Conservation (phyloP, 306 rosid species). For the Vigna angularis region DNA sequence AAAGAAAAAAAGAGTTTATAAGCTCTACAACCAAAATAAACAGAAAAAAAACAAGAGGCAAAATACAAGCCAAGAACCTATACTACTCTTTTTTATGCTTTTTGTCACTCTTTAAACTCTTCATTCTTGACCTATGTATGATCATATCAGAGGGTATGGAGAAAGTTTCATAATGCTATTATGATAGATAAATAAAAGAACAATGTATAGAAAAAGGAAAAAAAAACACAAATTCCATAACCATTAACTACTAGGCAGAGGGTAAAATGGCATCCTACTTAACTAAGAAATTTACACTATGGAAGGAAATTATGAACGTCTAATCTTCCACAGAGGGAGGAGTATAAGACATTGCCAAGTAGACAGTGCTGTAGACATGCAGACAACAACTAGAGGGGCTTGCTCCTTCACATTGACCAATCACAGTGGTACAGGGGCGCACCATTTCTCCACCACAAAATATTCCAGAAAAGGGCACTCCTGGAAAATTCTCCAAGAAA, state of each 20-base stretch:
- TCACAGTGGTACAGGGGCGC: constrained; percentile 53
- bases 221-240: not conserved
- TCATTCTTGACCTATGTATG: too few relatives aligned
- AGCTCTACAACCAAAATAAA: too few relatives aligned
- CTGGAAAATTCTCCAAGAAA: constrained; percentile 63
- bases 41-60: too few relatives aligned
- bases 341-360: constrained; percentile 65
- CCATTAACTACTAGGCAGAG: not conserved
- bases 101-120: too few relatives aligned
- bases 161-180: not conserved
- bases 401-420: constrained; percentile 49
- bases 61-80: too few relatives aligned
- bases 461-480: constrained; percentile 69
- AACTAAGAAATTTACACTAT: constrained; percentile 19
- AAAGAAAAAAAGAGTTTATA: too few relatives aligned
- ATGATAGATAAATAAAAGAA: not conserved
- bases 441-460: constrained; percentile 82
- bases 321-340: constrained; percentile 49
- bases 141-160: not conserved
- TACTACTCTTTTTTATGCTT: too few relatives aligned
- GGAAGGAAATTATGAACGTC: constrained; percentile 31
- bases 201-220: not conserved
- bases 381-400: constrained; percentile 53
- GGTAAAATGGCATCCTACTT: not conserved
- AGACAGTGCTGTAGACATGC: constrained; percentile 72